Evolutionary conservation across 176 grass and related monocot species (phyloP).

Genomic region (Triticum dicoccoides): DNA sequence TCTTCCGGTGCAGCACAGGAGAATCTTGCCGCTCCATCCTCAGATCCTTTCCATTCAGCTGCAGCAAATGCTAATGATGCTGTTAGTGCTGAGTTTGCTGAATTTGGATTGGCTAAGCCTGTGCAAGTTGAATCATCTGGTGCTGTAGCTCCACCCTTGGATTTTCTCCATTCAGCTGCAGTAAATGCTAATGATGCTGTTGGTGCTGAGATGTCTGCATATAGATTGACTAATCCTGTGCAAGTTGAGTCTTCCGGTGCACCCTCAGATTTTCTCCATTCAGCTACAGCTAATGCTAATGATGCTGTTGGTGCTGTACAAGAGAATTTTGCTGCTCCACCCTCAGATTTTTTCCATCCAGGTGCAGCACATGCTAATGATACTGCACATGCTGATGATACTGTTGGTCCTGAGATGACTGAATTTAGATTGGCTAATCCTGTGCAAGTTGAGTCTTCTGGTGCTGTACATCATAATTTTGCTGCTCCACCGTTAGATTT

Average conservation of each 20-base stretch:
- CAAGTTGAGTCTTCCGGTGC: conserved; percentile 29
- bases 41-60: background rate
- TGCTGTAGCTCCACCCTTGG: conserved; percentile 26
- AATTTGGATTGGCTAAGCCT: background rate
- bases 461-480: background rate
- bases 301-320: conserved; percentile 10
- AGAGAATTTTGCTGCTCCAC: conserved; percentile 12
- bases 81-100: background rate
- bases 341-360: conserved; percentile 24
- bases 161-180: conserved; percentile 26
- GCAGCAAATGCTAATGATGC: background rate
- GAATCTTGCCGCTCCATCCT: conserved; percentile 7
- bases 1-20: background rate
- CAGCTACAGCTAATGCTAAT: conserved; percentile 29
- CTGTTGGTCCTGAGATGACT: background rate
- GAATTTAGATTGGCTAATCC: too few species aligned
- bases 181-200: conserved; percentile 30
- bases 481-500: conserved; percentile 25
- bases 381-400: conserved; percentile 45
- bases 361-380: conserved; percentile 36
- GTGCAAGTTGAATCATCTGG: background rate
- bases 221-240: background rate
- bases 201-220: background rate
- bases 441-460: background rate
- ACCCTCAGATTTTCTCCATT: conserved; percentile 26